Evolutionary conservation across 2,329 filamentous ascomycete species (phyloP), one percentile per base, ranked within the genome.

Genomic region (Bipolaris bicolor): DNA sequence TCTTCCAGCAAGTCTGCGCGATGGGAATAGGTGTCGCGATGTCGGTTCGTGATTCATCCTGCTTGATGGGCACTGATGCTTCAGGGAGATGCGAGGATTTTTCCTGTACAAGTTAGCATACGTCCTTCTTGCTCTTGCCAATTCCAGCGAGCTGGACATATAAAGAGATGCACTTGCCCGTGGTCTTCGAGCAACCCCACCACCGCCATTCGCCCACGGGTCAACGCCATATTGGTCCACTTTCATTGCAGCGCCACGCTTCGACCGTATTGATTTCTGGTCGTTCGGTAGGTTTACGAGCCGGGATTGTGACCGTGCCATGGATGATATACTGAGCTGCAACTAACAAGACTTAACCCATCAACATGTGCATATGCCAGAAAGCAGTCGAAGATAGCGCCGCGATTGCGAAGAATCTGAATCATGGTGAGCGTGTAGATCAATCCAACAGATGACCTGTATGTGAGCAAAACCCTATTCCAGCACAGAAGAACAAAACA

Each of bases 21-120:
- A 71, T 69, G 5, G 64, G 67, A 7, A 53, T 67, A 7, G 65
- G 66, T 1, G 63, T 52, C 22, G 63, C 57, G 7, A 60, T 40
- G 1, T 57, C 9, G 7, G 46, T 54, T 1, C 49, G 41, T 44
- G 37, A 11, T 29, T 44, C 50, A 22, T 54, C 44, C 9, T 53
- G 37, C 15, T 57, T 57, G 22, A 45, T 10, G 15, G 29, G 2
- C 29, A 31, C 33, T 15, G 36, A 3, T 26, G 10, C 34, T 41
- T 49, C 16, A 5, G 10, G 37, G 7, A 22, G 34, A 10, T 39
- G 24, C 29, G 49, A 48, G 18, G 43, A 57, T 47, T 16, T 50
- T 36, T 40, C 46, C 55, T 58, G 40, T 6, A 54, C 11, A 39
- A 7, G 26, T 54, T 45, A 57, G 39, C 31, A 53, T 37, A 45